A percentile compares a stretch with the other conserved stretches of the same genome.
Evolutionary conservation across 306 rosid species (phyloP).

Genomic region (Cucurbita moschata): DNA sequence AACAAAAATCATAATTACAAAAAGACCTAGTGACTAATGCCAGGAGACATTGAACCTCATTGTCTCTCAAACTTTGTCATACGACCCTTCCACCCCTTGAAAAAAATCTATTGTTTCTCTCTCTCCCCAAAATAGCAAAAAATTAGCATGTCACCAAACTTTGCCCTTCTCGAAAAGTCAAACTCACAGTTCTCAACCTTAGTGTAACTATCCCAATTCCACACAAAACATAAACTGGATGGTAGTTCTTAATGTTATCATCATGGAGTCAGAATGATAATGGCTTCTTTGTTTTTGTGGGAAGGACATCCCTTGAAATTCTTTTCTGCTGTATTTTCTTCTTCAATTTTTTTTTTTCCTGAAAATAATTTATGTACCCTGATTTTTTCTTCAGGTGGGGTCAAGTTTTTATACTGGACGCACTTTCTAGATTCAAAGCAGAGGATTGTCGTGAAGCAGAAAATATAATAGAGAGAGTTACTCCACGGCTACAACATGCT

Average conservation of each 20-base stretch:
- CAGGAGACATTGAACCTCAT: not conserved
- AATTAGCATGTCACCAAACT: not conserved
- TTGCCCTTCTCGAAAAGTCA: not conserved
- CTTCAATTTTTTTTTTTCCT: not conserved
- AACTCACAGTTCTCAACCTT: not conserved
- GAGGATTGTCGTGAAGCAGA: slow-evolving; percentile 98
- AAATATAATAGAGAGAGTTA: slow-evolving; percentile 94
- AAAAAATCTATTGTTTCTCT: not conserved
- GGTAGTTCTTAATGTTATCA: not conserved
- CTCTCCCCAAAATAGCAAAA: not conserved
- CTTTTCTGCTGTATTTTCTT: not conserved
- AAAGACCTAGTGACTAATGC: not conserved
- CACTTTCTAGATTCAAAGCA: slow-evolving; percentile 93
- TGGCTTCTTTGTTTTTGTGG: not conserved
- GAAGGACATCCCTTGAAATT: not conserved
- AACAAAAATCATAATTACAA: not conserved
- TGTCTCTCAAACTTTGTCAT: not conserved
- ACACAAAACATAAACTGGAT: not conserved
- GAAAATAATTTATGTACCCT: slow-evolving; percentile 1
- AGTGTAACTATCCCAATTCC: not conserved
- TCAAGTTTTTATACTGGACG: slow-evolving; percentile 95
- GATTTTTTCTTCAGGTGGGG: slow-evolving; percentile 59
- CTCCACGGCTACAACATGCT: slow-evolving; percentile 95
- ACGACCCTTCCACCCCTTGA: not conserved
- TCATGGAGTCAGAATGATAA: not conserved